These are phyloP conservation scores for Gastrolobium bilobum DNA, from an alignment of 306 rosid genomes.

Conservation along the genomic window DNA sequence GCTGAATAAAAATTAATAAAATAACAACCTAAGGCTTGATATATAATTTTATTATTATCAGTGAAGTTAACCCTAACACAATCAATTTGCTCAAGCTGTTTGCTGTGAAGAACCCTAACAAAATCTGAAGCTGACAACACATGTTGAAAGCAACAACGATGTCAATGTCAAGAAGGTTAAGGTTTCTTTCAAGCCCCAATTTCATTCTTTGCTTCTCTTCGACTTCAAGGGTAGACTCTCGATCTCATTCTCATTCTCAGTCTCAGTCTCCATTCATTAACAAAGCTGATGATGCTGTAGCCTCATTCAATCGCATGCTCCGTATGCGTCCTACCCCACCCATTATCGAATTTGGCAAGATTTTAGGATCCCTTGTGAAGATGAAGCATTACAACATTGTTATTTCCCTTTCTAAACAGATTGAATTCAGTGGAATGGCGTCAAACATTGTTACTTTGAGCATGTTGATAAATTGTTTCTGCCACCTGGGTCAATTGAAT, in stretches of 20 bases:
- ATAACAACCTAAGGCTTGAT: too few relatives aligned
- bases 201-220: too few relatives aligned
- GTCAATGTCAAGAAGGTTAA: too few relatives aligned
- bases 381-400: constrained; percentile 12
- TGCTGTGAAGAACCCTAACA: too few relatives aligned
- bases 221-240: not conserved
- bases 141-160: too few relatives aligned
- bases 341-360: not conserved
- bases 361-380: constrained; percentile 11
- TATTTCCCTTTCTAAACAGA: not conserved
- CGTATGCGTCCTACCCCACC: not conserved
- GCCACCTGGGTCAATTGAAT: not conserved
- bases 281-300: not conserved
- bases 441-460: not conserved
- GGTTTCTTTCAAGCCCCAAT: too few relatives aligned
- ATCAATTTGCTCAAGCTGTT: too few relatives aligned
- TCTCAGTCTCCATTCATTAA: not conserved
- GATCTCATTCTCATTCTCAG: not conserved
- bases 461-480: not conserved
- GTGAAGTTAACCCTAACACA: too few relatives aligned
- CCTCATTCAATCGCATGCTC: not conserved
- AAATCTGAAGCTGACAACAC: too few relatives aligned
- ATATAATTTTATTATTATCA: too few relatives aligned
- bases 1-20: too few relatives aligned
- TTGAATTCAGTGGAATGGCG: not conserved